Conservation (phyloP, 2,329 filamentous ascomycete species). For the Aspergillus sp. region DNA sequence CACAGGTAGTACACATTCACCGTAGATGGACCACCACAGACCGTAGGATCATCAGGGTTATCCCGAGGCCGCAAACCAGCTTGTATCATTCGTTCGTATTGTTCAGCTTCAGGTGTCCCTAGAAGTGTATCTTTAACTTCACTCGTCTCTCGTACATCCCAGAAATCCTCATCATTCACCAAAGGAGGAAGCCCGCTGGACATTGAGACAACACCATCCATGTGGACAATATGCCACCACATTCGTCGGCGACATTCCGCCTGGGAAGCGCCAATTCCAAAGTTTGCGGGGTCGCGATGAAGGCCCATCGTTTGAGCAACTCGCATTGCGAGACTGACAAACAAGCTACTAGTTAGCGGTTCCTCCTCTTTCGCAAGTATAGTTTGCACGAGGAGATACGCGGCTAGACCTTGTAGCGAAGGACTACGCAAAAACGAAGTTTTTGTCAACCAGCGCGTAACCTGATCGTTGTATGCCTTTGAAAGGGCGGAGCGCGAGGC, state of each 20-base stretch:
- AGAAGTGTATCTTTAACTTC: conserved; percentile 49
- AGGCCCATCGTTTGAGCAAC: conserved; percentile 51
- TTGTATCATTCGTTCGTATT: conserved; percentile 37
- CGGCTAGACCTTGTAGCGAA: conserved; percentile 46
- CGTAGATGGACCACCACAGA: conserved; percentile 43
- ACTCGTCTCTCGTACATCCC: conserved; percentile 48
- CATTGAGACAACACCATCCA: conserved; percentile 51
- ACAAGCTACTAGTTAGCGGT: conserved; percentile 49
- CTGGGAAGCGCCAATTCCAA: conserved; percentile 45
- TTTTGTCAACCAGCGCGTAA: conserved; percentile 43
- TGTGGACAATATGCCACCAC: conserved; percentile 52
- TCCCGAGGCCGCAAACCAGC: conserved; percentile 36
- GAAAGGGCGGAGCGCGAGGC: conserved; percentile 38
- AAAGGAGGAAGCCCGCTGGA: conserved; percentile 50
- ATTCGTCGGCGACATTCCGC: conserved; percentile 47
- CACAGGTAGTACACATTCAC: conserved; percentile 46
- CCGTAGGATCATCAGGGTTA: conserved; percentile 41
- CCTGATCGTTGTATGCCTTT: conserved; percentile 43
- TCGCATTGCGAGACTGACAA: conserved; percentile 48
- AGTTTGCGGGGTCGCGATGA: conserved; percentile 50
- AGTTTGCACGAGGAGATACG: conserved; percentile 49
- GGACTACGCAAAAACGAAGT: conserved; percentile 48
- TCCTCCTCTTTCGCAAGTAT: conserved; percentile 51
- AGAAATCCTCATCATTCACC: conserved; percentile 49
- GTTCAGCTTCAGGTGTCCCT: conserved; percentile 37